Base-by-base conservation (phyloP, 2,329 filamentous ascomycete species). In the Daldinia eschscholtzii region DNA sequence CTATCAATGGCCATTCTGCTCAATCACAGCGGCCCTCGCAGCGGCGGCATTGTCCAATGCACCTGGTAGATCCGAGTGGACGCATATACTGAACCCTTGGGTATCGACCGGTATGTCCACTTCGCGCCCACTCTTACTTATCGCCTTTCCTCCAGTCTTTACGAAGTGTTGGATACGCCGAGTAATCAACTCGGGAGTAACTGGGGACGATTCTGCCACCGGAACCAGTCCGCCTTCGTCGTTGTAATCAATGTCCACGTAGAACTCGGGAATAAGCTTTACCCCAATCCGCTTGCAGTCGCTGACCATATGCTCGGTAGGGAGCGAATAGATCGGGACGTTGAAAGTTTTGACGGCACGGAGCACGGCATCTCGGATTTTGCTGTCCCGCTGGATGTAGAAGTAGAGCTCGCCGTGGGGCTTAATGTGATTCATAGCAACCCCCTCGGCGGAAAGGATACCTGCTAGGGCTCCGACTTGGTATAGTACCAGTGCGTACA, bases 401-500 rank as follows among this genome's bases (percentile, higher is more conserved):
- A 78, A 79, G 73, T 88, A 90, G 1, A 90, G 80, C 23, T 86
- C 83, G 4, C 88, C 87, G 63, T 91, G 88, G 2, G 88, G 87
- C 75, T 89, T 91, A 44, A 91, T 85, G 71, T 91, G 89, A 71
- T 88, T 83, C 28, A 91, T 77, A 13, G 81, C 78, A 6, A 90
- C 78, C 13, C 81, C 83, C 72, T 90, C 88, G 0, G 83, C 83
- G 37, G 87, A 84, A 2, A 91, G 79, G 68, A 91, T 88, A 0
- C 80, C 88, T 67, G 87, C 84, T 1, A 91, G 80, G 0, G 89
- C 88, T 1, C 89, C 89, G 37, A 91, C 84, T 74, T 91, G 89
- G 77, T 91, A 91, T 35, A 88, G 78, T 0, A 86, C 82, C 68
- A 86, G 84, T 6, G 87, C 86, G 1, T 85, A 86, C 67, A 88